Evolutionary conservation across 768 basidiomycete genomes (phyloP).

Genomic region (Udeniomyces megalosporus): DNA sequence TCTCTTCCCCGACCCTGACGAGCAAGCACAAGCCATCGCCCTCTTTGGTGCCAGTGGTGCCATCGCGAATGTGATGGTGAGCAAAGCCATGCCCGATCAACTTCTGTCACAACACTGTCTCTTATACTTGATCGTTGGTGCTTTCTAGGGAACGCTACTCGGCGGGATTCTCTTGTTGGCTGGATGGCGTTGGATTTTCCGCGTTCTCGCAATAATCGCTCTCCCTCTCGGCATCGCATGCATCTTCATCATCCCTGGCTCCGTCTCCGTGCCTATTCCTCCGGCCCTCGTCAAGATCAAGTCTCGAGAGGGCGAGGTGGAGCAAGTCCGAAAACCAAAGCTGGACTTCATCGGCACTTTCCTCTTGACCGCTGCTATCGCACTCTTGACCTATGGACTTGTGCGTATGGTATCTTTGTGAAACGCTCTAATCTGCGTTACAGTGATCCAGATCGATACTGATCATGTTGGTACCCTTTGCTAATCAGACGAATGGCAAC

Average conservation of each 20-base stretch:
- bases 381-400: background rate
- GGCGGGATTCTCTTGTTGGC: constrained; percentile 17
- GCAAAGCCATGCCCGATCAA: too few relatives aligned
- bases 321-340: background rate
- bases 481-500: background rate
- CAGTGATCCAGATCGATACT: too few relatives aligned
- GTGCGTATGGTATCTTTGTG: background rate
- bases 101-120: too few relatives aligned
- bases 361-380: background rate
- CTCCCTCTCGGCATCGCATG: constrained; percentile 13
- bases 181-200: constrained; percentile 17
- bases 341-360: background rate
- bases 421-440: too few relatives aligned
- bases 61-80: constrained; percentile 17
- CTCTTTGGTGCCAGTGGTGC: constrained; percentile 12
- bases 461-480: background rate
- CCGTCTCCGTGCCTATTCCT: constrained; percentile 29
- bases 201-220: constrained; percentile 13
- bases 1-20: constrained; percentile 36
- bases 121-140: too few relatives aligned
- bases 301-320: constrained; percentile 1
- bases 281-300: constrained; percentile 23
- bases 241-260: constrained; percentile 17
- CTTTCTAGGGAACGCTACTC: constrained; percentile 27
- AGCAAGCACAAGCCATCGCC: constrained; percentile 29